Evolutionary conservation across 352 stramenopile genomes (phyloP).

Genomic region (Phytophthora megakarya): DNA sequence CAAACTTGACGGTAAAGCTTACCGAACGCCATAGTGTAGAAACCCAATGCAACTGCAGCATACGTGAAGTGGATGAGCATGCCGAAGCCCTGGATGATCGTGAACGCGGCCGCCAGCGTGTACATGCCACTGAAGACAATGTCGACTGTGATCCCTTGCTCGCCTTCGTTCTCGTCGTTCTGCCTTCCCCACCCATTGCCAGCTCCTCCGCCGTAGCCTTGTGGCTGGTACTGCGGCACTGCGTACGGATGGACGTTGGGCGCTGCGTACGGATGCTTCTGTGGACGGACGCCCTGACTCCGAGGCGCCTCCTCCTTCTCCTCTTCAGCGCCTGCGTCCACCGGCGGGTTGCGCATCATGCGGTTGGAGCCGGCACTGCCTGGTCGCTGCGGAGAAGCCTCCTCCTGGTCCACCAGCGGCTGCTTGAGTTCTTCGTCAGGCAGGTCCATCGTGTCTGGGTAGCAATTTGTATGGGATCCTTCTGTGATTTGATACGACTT

Average conservation of each 20-base stretch:
- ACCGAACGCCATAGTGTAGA: conserved; percentile 90
- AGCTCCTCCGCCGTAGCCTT: conserved; percentile 45
- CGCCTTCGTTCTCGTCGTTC: conserved; percentile 49
- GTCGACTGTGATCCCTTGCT: conserved; percentile 64
- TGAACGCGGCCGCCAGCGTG: conserved; percentile 80
- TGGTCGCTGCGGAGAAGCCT: conserved; percentile 10
- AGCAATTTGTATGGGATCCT: conserved; percentile 19
- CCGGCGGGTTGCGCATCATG: conserved; percentile 25
- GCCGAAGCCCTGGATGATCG: conserved; percentile 82
- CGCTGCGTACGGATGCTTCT: conserved; percentile 63
- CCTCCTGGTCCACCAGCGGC: conserved; percentile 55
- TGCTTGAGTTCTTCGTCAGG: conserved; percentile 78
- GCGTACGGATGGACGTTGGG: conserved; percentile 85
- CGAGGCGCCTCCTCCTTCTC: conserved; percentile 55
- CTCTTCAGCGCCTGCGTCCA: conserved; percentile 51
- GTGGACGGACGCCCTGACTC: conserved; percentile 6
- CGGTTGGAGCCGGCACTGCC: conserved; percentile 15
- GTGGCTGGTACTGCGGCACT: conserved; percentile 77
- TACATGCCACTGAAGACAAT: conserved; percentile 88
- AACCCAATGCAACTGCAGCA: conserved; percentile 68
- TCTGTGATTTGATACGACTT: conserved; percentile 33
- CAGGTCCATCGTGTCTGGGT: conserved; percentile 57
- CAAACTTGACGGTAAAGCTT: conserved; percentile 9
- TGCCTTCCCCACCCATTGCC: conserved; percentile 46
- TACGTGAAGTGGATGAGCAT: conserved; percentile 82